Evolutionary conservation across 2,329 filamentous ascomycete species (phyloP).

Genomic region (Trichoderma pleuroti): DNA sequence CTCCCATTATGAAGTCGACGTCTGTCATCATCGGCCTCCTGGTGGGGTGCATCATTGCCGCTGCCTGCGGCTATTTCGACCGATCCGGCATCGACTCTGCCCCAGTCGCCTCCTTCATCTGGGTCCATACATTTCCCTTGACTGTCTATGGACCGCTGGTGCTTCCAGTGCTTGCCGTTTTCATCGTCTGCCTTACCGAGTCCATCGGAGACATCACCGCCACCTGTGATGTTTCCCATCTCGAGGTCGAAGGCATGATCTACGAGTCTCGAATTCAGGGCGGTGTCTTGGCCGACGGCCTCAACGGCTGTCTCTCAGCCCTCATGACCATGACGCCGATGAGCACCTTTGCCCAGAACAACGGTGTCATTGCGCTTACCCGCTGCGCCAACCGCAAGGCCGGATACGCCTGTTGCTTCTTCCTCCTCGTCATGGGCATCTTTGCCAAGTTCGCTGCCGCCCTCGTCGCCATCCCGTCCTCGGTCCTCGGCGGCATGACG

Average conservation of each 20-base stretch:
- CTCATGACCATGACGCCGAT: constrained; percentile 78
- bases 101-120: constrained; percentile 70
- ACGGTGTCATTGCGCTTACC: constrained; percentile 78
- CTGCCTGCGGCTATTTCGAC: constrained; percentile 74
- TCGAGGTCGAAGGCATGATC: constrained; percentile 67
- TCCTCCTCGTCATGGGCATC: constrained; percentile 75
- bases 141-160: constrained; percentile 70
- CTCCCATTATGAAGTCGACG: constrained; percentile 79
- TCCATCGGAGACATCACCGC: constrained; percentile 78
- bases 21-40: constrained; percentile 72
- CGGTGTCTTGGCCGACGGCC: constrained; percentile 71
- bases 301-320: constrained; percentile 71
- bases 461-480: constrained; percentile 68
- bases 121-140: constrained; percentile 74
- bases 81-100: constrained; percentile 66
- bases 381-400: constrained; percentile 77
- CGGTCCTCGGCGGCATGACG: constrained; percentile 68
- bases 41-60: constrained; percentile 74
- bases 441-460: constrained; percentile 81
- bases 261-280: constrained; percentile 79
- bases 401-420: constrained; percentile 73
- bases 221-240: constrained; percentile 73
- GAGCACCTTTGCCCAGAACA: constrained; percentile 79
- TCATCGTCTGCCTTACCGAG: constrained; percentile 72
- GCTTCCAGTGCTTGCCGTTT: constrained; percentile 65